These are phyloP conservation scores for sunflower (Helianthus annuus) DNA, from an alignment of 129 eudicot species.

Conservation along the genomic window DNA sequence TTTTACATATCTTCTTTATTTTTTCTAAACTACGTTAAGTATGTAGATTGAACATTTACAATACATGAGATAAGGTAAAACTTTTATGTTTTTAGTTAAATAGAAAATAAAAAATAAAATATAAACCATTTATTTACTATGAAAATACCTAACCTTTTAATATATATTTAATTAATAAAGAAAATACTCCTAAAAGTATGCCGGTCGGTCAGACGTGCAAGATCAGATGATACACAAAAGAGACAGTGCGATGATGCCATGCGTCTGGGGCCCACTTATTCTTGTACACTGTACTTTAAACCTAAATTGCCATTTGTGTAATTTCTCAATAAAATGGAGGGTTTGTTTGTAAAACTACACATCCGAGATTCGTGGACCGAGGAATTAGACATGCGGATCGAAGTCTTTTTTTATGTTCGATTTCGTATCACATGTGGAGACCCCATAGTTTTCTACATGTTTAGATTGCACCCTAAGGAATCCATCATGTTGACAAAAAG, in stretches of 20 bases:
- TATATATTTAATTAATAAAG: neutral
- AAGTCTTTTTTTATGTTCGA: neutral
- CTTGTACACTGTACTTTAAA: neutral
- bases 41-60: no score
- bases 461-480: neutral
- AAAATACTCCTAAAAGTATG: neutral
- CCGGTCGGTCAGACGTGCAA: conserved; percentile 5
- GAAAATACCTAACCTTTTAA: neutral
- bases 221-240: neutral
- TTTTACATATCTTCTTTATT: no score
- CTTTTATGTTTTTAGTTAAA: no score
- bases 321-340: neutral
- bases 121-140: no score
- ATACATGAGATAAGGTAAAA: no score
- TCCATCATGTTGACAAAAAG: neutral
- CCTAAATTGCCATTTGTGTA: neutral
- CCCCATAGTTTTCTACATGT: neutral
- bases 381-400: conserved; percentile 1
- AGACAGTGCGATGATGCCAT: neutral
- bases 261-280: neutral
- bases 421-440: neutral
- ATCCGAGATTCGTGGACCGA: conserved; percentile 10
- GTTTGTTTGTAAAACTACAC: neutral
- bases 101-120: no score
- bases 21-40: no score